Evolutionary conservation across 805 yeast genomes (phyloP), one percentile per base, ranked within the genome.

Genomic region (Cyberlindnera mycetangii): DNA sequence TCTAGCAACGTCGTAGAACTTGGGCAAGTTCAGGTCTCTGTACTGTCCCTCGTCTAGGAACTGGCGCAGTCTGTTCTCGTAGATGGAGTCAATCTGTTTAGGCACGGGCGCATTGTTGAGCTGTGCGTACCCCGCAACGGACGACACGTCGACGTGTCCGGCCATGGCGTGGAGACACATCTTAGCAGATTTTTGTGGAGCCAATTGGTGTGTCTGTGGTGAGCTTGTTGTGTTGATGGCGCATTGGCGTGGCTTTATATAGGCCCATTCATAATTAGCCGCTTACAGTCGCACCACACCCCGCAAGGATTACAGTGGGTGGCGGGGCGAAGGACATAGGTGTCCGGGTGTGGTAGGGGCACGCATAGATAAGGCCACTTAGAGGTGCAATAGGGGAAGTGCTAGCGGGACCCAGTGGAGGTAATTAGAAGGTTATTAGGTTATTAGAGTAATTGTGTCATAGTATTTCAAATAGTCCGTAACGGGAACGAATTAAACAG

Each of bases 41-140:
- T 85, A 92, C 51, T 81, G 81, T 24, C 98, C 97, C n/a, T 79
- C 81, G 53, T 79, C 83, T 36, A 78, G 78, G 70, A 89, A 89
- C 54, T 85, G 95, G 35, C 89, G 73, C 49, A 89, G 68, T 37
- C 96, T 72, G 56, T 78, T 75, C 51, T 79, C 83, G 59, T 83
- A 89, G 45, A 89, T 75, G 32, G 77, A 72, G 59, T 86, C 89
- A 35, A 88, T 78, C 50, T 89, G 89, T 58, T 85, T 85, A 54
- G 86, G 82, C 33, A 76, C 79, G 3, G 96, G 95, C 18, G 62
- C 64, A 35, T 64, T 62, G 60, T 72, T 79, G 38, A 67, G 48
- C 41, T 58, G 65, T 2, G 76, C 70, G 43, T 74, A 75, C 32
- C 44, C 44, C 6, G 39, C 37, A 15, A 47, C 41, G 24, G 45